These are phyloP conservation scores for Amphicarpaea edgeworthii DNA, from an alignment of 306 rosid genomes.

Conservation along the genomic window DNA sequence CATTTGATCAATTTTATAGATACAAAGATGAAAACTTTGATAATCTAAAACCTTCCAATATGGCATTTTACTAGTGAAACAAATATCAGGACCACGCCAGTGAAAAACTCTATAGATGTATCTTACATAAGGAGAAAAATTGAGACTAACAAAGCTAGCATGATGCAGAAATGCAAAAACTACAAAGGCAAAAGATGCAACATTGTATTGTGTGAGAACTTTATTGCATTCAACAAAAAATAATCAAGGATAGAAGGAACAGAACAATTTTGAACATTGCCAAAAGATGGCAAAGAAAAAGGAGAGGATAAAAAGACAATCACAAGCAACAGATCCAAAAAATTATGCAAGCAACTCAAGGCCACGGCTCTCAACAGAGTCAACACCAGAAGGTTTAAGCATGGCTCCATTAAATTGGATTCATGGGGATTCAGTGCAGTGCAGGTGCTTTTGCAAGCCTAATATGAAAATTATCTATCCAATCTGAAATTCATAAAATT, in stretches of 20 bases:
- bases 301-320: background rate
- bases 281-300: background rate
- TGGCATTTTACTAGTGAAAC: conserved; percentile 3
- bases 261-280: conserved; percentile 8
- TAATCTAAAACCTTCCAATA: background rate
- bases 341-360: conserved; percentile 13
- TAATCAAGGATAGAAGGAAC: background rate
- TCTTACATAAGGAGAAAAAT: conserved; percentile 5
- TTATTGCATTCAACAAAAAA: conserved; percentile 11
- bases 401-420: conserved; percentile 6
- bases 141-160: background rate
- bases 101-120: conserved; percentile 21
- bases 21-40: conserved; percentile 15
- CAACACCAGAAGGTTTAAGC: conserved; percentile 12
- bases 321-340: background rate
- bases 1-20: background rate
- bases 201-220: conserved; percentile 1
- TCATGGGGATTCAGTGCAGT: background rate
- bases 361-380: background rate
- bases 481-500: background rate
- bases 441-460: conserved; percentile 10
- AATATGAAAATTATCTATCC: conserved; percentile 7
- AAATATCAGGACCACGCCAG: conserved; percentile 27
- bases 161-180: conserved; percentile 3
- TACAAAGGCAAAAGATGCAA: conserved; percentile 6